These are phyloP conservation scores for Monilinia aucupariae DNA, from an alignment of 2,329 filamentous ascomycete species.

Conservation along the genomic window DNA sequence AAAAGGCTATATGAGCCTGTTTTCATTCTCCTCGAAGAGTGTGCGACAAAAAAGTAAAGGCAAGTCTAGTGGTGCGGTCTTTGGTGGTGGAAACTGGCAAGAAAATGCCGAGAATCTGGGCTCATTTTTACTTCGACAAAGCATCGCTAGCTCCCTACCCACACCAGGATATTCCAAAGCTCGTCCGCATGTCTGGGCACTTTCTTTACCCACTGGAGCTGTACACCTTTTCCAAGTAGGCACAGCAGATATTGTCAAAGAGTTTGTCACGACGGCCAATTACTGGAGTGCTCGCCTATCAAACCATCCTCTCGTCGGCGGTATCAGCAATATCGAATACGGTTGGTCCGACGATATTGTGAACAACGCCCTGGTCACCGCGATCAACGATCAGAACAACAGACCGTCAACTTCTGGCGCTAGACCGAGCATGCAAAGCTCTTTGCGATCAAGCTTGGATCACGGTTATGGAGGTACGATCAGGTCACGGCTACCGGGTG, in stretches of 20 bases:
- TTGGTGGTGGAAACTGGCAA: conserved; percentile 97
- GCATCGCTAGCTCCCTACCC: conserved; percentile 83
- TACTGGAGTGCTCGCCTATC: conserved; percentile 96
- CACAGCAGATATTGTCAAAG: conserved; percentile 86
- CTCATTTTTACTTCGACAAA: conserved; percentile 82
- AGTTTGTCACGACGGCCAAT: conserved; percentile 91
- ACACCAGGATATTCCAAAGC: conserved; percentile 88
- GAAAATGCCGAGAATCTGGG: conserved; percentile 89
- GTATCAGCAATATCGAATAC: conserved; percentile 95
- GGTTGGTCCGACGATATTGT: conserved; percentile 89
- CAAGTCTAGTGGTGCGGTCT: conserved; percentile 53
- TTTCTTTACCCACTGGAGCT: conserved; percentile 85
- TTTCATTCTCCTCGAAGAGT: conserved; percentile 84
- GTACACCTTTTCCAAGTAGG: conserved; percentile 98
- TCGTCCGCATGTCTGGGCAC: conserved; percentile 86
- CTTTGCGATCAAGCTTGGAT: conserved; percentile 54
- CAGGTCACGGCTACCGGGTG: conserved; percentile 66
- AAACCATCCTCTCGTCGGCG: conserved; percentile 86
- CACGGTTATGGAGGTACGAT: conserved; percentile 35
- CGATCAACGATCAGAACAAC: conserved; percentile 45
- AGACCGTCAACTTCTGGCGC: conserved; percentile 31
- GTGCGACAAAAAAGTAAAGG: conserved; percentile 61
- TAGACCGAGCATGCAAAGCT: conserved; percentile 48
- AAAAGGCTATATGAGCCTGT: conserved; percentile 88
- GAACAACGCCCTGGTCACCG: conserved; percentile 42